These are phyloP conservation scores for Aspergillus brasiliensis DNA, from an alignment of 2,329 filamentous ascomycete species.

Conservation along the genomic window DNA sequence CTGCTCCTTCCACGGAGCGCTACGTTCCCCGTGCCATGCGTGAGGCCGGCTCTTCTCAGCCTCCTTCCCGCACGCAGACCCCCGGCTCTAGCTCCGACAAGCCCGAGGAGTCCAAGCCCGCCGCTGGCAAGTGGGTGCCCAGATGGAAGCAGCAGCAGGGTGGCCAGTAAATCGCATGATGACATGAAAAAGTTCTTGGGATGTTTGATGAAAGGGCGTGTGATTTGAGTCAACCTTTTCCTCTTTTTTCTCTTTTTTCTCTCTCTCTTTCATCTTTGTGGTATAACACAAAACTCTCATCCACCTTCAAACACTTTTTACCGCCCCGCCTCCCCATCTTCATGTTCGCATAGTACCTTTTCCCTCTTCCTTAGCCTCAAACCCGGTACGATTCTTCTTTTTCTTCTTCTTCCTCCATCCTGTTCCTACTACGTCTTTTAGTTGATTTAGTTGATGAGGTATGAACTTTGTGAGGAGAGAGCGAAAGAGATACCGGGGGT, in stretches of 20 bases:
- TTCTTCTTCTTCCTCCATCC: background rate
- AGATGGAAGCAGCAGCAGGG: conserved; percentile 41
- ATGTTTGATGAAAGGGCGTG: conserved; percentile 12
- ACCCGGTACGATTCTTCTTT: background rate
- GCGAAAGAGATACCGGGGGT: background rate
- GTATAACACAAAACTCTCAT: background rate
- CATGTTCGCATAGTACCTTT: background rate
- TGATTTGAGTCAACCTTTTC: conserved; percentile 14
- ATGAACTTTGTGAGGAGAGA: background rate
- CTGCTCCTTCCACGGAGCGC: conserved; percentile 33
- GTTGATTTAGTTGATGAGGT: background rate
- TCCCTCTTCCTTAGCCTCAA: background rate
- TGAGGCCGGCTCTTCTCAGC: conserved; percentile 31
- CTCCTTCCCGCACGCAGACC: conserved; percentile 25
- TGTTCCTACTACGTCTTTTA: background rate
- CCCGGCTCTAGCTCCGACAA: conserved; percentile 25
- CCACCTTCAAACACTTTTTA: background rate
- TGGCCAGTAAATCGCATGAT: conserved; percentile 29
- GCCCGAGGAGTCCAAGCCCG: conserved; percentile 32
- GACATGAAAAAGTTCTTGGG: conserved; percentile 9
- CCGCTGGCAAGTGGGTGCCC: conserved; percentile 38
- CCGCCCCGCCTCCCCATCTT: background rate
- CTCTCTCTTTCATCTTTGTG: background rate
- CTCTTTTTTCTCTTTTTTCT: conserved; percentile 13
- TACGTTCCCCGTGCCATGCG: conserved; percentile 35